Percentiles rank a stretch among this genome's conserved stretches.
phyloP scores from a whole-genome alignment of 2,329 filamentous ascomycete genomes.

The Geosmithia flava region DNA sequence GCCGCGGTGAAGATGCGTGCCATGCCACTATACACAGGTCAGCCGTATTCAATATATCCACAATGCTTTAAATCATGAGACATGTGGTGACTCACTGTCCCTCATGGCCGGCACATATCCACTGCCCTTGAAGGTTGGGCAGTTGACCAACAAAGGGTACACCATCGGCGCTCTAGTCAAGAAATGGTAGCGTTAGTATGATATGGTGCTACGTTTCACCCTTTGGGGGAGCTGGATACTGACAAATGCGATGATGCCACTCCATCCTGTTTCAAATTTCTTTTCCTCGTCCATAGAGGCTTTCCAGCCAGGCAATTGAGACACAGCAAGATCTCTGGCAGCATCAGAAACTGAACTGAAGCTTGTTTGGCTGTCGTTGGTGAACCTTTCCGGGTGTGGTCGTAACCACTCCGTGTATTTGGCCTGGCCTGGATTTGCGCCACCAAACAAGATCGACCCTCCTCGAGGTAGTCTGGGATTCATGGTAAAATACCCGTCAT shows the following conservation, averaged over 20 bases:
- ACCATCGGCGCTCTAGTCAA: slow-evolving; percentile 4
- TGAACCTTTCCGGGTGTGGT: slow-evolving; percentile 2
- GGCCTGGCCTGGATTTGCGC: slow-evolving; percentile 4
- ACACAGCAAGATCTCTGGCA: slow-evolving; percentile 3
- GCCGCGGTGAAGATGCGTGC: slow-evolving; percentile 6
- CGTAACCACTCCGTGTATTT: slow-evolving; percentile 3
- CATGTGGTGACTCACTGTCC: slow-evolving; percentile 5
- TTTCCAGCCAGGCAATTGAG: slow-evolving; percentile 3
- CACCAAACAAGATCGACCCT: slow-evolving; percentile 4
- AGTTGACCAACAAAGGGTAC: slow-evolving; percentile 5
- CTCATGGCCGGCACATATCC: slow-evolving; percentile 6
- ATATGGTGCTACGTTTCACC: neutral
- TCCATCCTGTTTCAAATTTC: neutral
- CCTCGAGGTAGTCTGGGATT: slow-evolving; percentile 1
- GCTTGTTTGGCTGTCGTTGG: slow-evolving; percentile 2
- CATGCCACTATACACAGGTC: slow-evolving; percentile 3
- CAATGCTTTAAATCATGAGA: too few relatives aligned
- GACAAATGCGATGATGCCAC: neutral
- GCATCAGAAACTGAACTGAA: slow-evolving; percentile 4
- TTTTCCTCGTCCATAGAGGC: neutral
- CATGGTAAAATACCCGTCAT: slow-evolving; percentile 2
- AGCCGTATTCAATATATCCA: neutral
- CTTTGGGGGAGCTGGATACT: neutral
- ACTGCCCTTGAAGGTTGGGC: slow-evolving; percentile 4
- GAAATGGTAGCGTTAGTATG: neutral